Evolutionary conservation across 148 eudicot species (phyloP), one percentile per base, ranked within the genome.

Genomic region (Oxyria digyna): DNA sequence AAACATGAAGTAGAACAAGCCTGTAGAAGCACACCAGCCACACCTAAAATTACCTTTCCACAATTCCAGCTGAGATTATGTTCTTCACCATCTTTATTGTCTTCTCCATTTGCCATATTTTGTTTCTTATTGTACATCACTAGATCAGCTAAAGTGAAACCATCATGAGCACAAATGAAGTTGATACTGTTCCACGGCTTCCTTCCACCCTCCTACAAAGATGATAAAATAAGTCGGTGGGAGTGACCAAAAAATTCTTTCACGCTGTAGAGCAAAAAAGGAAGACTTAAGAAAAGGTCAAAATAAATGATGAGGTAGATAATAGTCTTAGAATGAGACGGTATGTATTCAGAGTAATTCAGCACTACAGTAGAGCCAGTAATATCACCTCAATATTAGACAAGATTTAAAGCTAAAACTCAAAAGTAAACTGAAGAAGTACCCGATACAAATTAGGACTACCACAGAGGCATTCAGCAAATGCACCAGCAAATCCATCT

Each of bases 61-160:
- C 99, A 91, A 65, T 95, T 91, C 99, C 99, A 95, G 84, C 96
- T 95, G 73, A 85, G 87, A 71, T 95, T 91, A 72, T 95, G 96
- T 76, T 87, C 89, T 77, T 95, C 99, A n/a, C 99, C 99, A 73
- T 94, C 99, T 20, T 81, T 87, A 80, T 94, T 94, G 74, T 94
- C 85, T 81, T 94, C 99, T 8, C 99, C 99, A 81, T 94, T 94
- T 26, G 99, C 87, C 82, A 88, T 59, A 77, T 94, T 94, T 77
- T 94, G 89, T 67, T 94, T 94, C 69, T 82, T 78, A 71, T 91
- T 94, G 74, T 94, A 94, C 37, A 81, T 94, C 71, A 94, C 99
- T 54, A 94, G 76, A 75, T 94, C 99, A 68, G 87, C 96, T 77
- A 94, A 79, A 50, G 96, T 88, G 82, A 94, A 94, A 72, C 99